Evolutionary conservation across 768 basidiomycete species (phyloP), one percentile per base, ranked within the genome.

Genomic region (Tulasnella sp.): DNA sequence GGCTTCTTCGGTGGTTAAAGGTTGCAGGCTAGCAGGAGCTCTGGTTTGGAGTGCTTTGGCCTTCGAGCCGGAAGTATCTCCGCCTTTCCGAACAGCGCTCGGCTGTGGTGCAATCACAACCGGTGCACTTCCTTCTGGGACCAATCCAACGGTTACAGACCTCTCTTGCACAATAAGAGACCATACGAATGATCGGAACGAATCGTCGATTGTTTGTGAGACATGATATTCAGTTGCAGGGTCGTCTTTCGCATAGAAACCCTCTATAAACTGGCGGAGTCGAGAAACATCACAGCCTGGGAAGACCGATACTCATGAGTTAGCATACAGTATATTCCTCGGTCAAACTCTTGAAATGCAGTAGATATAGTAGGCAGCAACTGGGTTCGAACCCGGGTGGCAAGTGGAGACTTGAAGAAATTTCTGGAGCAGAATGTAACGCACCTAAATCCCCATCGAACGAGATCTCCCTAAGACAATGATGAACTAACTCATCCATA

Each of bases 401-500:
- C n/a, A n/a, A n/a, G n/a, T n/a, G n/a, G n/a, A n/a, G n/a, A n/a
- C n/a, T n/a, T n/a, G n/a, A n/a, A n/a, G n/a, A n/a, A n/a, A n/a
- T n/a, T n/a, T n/a, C 40, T 48, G 45, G 10, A 32, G 9, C 45
- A 35, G 34, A 35, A 19, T 40, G 51, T 53, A 40, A 74, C 82
- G 70, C 64, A 91, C 89, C 89, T 37, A 87, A 70, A 63, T 91
- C 86, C 4, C 89, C 89, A 60, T 91, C 88, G 65, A 90, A 91
- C 4, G 90, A 78, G 27, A 93, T 71, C 64, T 93, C 87, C 33
- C 82, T 80, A 31, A 90, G 72, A 61, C 83, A 83, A 62, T 88
- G 81, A 60, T 81, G 79, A 33, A 92, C 67, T 37, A 93, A 77
- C 61, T 88, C 81, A 62, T 92, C 89, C 82, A 92, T 89, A n/a